A percentile compares a stretch with the other conserved stretches of the same genome.
Evolutionary conservation across 2,329 filamentous ascomycete species (phyloP).

Genomic region (Tricladium varicosporioides): DNA sequence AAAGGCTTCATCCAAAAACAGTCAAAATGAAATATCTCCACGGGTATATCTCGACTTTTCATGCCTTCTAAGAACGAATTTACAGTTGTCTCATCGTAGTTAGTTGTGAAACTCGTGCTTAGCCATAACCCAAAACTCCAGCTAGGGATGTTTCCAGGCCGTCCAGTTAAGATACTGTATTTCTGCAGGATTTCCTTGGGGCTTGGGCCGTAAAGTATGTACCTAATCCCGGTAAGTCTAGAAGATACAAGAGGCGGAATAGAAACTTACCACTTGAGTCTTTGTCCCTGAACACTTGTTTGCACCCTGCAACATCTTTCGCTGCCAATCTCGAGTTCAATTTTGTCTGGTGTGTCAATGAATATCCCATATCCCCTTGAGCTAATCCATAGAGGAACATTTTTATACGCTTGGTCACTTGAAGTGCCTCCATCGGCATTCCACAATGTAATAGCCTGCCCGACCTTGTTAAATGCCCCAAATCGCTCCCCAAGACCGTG

Average conservation of each 20-base stretch:
- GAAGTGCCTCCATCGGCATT: constrained; percentile 64
- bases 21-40: constrained; percentile 62
- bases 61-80: constrained; percentile 58
- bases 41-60: constrained; percentile 52
- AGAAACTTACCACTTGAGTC: constrained; percentile 56
- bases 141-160: constrained; percentile 60
- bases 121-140: constrained; percentile 80
- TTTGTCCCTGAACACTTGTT: constrained; percentile 65
- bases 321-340: constrained; percentile 72
- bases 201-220: constrained; percentile 67
- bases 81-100: constrained; percentile 58
- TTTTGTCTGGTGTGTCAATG: constrained; percentile 66
- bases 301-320: constrained; percentile 71
- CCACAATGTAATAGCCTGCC: constrained; percentile 65
- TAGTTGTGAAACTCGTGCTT: constrained; percentile 66
- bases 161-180: constrained; percentile 67
- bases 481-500: constrained; percentile 77
- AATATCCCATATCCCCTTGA: constrained; percentile 76
- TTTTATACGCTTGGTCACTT: constrained; percentile 71
- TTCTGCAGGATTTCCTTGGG: constrained; percentile 69
- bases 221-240: constrained; percentile 36
- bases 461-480: constrained; percentile 73
- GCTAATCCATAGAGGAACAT: constrained; percentile 67
- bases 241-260: not conserved
- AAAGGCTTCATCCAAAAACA: constrained; percentile 64